Conservation (phyloP, 805 yeast species). For the Hanseniaspora lachancei region DNA sequence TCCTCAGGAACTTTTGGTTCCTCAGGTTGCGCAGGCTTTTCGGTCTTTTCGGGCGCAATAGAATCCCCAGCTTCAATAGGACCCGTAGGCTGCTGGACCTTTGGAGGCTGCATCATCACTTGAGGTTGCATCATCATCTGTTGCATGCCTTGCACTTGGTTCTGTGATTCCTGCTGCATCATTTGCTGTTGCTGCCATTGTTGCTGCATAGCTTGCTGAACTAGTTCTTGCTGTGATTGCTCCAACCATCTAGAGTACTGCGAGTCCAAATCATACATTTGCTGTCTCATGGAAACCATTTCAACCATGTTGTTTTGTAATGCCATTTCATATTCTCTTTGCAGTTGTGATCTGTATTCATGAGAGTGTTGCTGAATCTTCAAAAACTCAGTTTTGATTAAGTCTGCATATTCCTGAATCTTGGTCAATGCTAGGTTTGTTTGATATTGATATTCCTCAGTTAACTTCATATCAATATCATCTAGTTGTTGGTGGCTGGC, state of each 20-base stretch:
- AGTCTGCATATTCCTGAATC: constrained; percentile 15
- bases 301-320: constrained; percentile 11
- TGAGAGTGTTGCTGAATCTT: constrained; percentile 18
- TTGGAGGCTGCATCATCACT: constrained; percentile 14
- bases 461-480: neutral
- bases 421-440: constrained; percentile 14
- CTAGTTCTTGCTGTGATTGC: constrained; percentile 15
- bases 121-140: neutral
- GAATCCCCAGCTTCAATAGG: constrained; percentile 12
- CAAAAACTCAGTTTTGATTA: constrained; percentile 8
- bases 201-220: constrained; percentile 17
- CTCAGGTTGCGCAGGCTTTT: neutral
- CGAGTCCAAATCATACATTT: constrained; percentile 10
- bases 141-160: neutral
- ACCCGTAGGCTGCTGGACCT: constrained; percentile 14
- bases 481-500: constrained; percentile 1
- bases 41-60: neutral
- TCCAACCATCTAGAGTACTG: constrained; percentile 13
- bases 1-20: constrained; percentile 14
- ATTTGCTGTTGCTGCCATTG: constrained; percentile 12
- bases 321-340: constrained; percentile 11
- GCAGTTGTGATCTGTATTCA: constrained; percentile 20
- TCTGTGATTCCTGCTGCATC: constrained; percentile 16
- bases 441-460: constrained; percentile 21
- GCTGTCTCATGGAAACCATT: constrained; percentile 12